Conservation (phyloP, 2,329 filamentous ascomycete species). For the Chrysoporthe puriensis region DNA sequence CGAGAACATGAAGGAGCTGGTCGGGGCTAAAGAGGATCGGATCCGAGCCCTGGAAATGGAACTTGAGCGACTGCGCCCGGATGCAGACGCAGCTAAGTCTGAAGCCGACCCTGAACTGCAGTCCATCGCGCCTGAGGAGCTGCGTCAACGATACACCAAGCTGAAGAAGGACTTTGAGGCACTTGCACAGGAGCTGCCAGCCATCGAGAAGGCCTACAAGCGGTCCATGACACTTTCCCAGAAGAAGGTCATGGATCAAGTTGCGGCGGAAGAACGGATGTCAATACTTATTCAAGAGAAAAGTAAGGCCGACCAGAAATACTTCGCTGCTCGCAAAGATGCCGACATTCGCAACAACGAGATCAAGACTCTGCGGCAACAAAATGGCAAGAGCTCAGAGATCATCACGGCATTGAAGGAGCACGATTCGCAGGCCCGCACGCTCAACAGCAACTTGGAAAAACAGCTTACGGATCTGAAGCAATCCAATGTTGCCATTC, state of each 20-base stretch:
- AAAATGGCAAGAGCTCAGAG: conserved; percentile 89
- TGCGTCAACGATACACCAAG: conserved; percentile 73
- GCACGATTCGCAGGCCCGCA: conserved; percentile 75
- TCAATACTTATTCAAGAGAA: conserved; percentile 81
- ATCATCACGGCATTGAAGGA: conserved; percentile 95
- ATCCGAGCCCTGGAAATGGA: conserved; percentile 84
- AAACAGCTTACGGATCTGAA: conserved; percentile 86
- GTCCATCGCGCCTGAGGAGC: conserved; percentile 67
- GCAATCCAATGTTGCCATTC: conserved; percentile 73
- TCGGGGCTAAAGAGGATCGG: conserved; percentile 76
- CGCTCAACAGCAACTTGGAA: conserved; percentile 80
- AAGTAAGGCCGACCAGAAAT: conserved; percentile 96
- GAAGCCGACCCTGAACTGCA: conserved; percentile 55
- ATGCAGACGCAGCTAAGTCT: conserved; percentile 50
- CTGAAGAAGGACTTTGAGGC: conserved; percentile 80
- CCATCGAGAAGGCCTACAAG: conserved; percentile 89
- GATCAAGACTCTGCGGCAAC: conserved; percentile 75
- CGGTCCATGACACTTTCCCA: conserved; percentile 83
- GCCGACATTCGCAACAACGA: conserved; percentile 85
- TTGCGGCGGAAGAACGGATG: conserved; percentile 76
- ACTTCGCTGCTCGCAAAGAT: conserved; percentile 92
- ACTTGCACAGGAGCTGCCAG: conserved; percentile 84
- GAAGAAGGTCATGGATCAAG: conserved; percentile 82
- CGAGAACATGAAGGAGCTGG: conserved; percentile 78
- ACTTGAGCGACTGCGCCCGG: conserved; percentile 68